phyloP scores from a whole-genome alignment of 345 rosid genomes.

The Salix udensis region DNA sequence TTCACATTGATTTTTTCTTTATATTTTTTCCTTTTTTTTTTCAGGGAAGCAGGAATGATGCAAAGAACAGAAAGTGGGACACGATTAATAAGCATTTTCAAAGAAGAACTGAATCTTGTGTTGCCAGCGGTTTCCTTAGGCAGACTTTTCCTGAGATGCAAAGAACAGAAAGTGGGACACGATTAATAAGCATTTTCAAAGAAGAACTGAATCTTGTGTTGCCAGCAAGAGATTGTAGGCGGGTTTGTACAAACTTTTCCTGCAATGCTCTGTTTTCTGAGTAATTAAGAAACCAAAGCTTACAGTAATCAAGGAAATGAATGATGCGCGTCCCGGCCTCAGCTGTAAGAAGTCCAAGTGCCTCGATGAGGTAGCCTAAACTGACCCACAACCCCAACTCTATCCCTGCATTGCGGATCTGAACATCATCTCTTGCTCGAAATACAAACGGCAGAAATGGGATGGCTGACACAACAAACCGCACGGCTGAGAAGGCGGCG shows the following conservation, averaged over 20 bases:
- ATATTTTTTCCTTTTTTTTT: neutral
- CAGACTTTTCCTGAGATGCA: no score
- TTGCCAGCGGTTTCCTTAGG: no score
- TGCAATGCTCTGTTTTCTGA: no score
- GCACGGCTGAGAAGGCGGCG: constrained; percentile 45
- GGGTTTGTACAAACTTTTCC: no score
- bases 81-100: no score
- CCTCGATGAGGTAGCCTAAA: constrained; percentile 58
- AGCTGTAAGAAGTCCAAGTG: constrained; percentile 50
- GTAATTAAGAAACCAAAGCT: constrained; percentile 13
- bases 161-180: neutral
- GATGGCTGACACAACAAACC: constrained; percentile 50
- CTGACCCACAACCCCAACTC: constrained; percentile 66
- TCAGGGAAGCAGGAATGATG: neutral
- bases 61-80: neutral
- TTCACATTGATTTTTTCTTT: neutral
- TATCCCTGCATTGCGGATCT: constrained; percentile 51
- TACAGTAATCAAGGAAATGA: constrained; percentile 50
- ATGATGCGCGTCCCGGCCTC: constrained; percentile 64
- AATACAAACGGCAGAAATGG: constrained; percentile 51
- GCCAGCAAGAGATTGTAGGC: no score
- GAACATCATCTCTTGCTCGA: constrained; percentile 33
- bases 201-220: no score
- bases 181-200: no score
- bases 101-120: no score